Evolutionary conservation across 495 filamentous ascomycete genomes (phyloP), one percentile per base, ranked within the genome.

Genomic region (Neurospora sublineolata): DNA sequence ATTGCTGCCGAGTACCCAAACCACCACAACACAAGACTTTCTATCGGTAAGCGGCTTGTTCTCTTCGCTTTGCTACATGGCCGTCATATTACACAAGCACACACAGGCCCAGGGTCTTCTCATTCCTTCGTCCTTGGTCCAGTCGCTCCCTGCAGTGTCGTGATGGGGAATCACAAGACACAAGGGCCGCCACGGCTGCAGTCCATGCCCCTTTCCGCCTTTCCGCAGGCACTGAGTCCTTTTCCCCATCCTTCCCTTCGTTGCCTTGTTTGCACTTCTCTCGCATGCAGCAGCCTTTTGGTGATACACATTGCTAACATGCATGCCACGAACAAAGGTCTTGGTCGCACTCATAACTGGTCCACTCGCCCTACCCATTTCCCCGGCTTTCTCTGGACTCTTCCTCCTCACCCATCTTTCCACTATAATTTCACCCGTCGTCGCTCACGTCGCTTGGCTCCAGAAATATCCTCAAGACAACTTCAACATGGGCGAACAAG

Each of bases 401-500:
- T 33, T 64, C 27, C 27, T 33, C 52, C 52, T 64, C 52, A 64
- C 52, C 52, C 7, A 64, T 64, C 7, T 64, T 64, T 33, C 6
- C 7, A 58, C 52, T 64, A 64, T 64, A 64, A 64, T 33, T 64
- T 64, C 52, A 33, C 14, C 52, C 52, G 27, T 33, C 52, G 27
- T 30, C 27, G 52, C 52, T 36, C 52, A 64, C 27, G 23, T 16
- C 9, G 52, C 52, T 64, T 64, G 27, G 14, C 27, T 64, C 52
- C 52, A 33, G 52, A 4, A 64, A 16, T 33, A 64, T 27, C 52
- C 52, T 30, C 52, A 27, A 64, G 14, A 11, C 46, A 5, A 64
- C 64, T 36, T 27, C 33, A 76, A 77, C n/a, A 84, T 84, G 83
- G 79, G 77, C 72, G 83, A 84, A 41, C 82, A 84, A 80, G 82